A percentile compares a stretch with the other conserved stretches of the same genome.
phyloP scores from a whole-genome alignment of 306 rosid genomes.

The Citrullus amarus region DNA sequence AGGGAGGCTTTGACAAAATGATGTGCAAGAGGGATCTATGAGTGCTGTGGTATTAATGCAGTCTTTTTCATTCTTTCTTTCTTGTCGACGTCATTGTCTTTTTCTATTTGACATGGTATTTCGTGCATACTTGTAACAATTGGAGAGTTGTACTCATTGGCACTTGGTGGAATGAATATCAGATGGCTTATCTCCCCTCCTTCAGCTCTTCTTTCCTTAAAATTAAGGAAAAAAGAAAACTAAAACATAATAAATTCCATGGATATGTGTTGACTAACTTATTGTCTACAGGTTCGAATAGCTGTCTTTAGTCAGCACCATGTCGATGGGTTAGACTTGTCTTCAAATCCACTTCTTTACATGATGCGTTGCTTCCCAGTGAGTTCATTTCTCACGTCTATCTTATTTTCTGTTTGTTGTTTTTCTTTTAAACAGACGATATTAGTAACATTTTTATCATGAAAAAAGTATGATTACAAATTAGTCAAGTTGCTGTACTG shows the following conservation, averaged over 20 bases:
- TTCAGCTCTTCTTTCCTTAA: neutral
- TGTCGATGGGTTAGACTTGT: constrained; percentile 90
- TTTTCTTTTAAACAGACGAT: neutral
- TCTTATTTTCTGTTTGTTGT: neutral
- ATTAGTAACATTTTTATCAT: neutral
- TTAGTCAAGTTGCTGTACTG: neutral
- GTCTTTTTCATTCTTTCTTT: neutral
- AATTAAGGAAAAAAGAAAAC: neutral
- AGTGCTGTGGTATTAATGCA: neutral
- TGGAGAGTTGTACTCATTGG: neutral
- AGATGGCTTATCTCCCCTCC: neutral
- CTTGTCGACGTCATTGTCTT: no score
- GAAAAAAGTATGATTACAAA: neutral
- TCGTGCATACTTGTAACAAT: no score
- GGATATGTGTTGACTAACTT: neutral
- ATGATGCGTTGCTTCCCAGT: constrained; percentile 99
- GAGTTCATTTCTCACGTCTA: constrained; percentile 28
- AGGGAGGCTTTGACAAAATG: neutral
- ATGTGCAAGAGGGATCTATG: neutral
- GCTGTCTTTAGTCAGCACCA: constrained; percentile 99
- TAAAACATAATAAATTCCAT: neutral
- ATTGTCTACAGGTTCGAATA: constrained; percentile 68
- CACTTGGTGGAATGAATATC: neutral
- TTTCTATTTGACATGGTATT: no score
- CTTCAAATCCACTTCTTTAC: constrained; percentile 90